Evolutionary conservation across 306 rosid genomes (phyloP), one percentile per base, ranked within the genome.

Genomic region (Fragaria vesca): DNA sequence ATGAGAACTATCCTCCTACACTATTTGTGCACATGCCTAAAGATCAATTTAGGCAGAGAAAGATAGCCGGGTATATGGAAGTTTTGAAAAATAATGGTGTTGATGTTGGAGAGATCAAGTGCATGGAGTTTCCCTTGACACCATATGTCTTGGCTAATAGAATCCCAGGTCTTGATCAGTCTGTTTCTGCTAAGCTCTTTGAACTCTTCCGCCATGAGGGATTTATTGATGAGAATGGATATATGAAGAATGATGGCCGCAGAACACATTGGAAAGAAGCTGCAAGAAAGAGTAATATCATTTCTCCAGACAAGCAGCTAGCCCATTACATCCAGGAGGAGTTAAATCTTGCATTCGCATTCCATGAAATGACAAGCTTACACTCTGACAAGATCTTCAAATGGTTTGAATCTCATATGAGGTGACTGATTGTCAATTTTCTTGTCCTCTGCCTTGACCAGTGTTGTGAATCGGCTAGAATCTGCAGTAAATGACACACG

Each of bases 21-120:
- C 89, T 91, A 70, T 95, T 95, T 54, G 93, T 95, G 71, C 99
- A 91, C 87, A 95, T 95, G 99, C 99, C 96, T 1, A 95, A 92
- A 81, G 99, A 95, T 86, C 66, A 72, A 18, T n/a, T 21, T 60
- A 87, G 99, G 87, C 89, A 78, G 83, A 87, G 69, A 76, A 91
- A 91, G 84, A 89, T 95, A 55, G 89, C 83, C 66, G 81, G 84
- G 60, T 81, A 86, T 77, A 66, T 81, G 77, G 78, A 81, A 73
- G n/a, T 80, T 84, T 69, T 95, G 54, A 87, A 85, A 78, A 81
- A 81, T 34, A 91, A 84, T 82, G 92, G 97, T 60, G 79, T 88
- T 77, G 93, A 82, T 55, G 93, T 88, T 76, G 89, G 80, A 66
- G 96, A 91, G 87, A 81, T 95, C 72, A 88, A 91, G 76, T 95